These are phyloP conservation scores for Kockiozyma suomiensis DNA, from an alignment of 805 yeast genomes.

Conservation along the genomic window DNA sequence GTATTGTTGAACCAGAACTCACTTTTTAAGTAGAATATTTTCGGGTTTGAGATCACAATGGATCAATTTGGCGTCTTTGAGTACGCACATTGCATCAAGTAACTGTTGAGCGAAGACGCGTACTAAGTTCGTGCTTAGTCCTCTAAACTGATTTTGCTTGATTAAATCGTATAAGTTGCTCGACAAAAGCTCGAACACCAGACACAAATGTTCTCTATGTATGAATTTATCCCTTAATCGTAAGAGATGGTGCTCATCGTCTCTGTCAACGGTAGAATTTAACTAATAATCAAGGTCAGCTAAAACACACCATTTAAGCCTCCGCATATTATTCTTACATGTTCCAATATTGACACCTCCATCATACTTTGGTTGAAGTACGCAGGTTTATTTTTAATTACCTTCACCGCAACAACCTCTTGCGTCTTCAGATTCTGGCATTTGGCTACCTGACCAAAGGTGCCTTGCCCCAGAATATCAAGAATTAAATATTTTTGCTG, in stretches of 20 bases:
- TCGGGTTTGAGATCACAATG: constrained; percentile 98
- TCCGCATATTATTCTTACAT: constrained; percentile 37
- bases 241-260: constrained; percentile 72
- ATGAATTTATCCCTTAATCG: constrained; percentile 83
- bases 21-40: constrained; percentile 73
- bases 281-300: constrained; percentile 41
- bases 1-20: background rate
- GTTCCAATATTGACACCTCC: constrained; percentile 85
- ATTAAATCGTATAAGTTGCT: constrained; percentile 87
- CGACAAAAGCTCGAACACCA: constrained; percentile 87
- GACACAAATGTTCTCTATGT: constrained; percentile 88
- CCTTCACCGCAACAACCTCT: constrained; percentile 91
- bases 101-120: constrained; percentile 78
- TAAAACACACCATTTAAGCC: too few species aligned
- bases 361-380: constrained; percentile 87
- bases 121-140: constrained; percentile 77
- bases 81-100: constrained; percentile 73
- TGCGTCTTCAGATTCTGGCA: constrained; percentile 80
- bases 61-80: constrained; percentile 80
- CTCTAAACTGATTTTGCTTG: constrained; percentile 91
- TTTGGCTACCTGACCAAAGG: constrained; percentile 97
- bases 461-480: constrained; percentile 92
- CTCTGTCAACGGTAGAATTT: constrained; percentile 69
- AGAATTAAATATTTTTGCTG: constrained; percentile 66
- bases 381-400: constrained; percentile 88